Evolutionary conservation across 192 early-diverging fungal species (phyloP), one percentile per base, ranked within the genome.

Genomic region (Chytriomyces confervae): DNA sequence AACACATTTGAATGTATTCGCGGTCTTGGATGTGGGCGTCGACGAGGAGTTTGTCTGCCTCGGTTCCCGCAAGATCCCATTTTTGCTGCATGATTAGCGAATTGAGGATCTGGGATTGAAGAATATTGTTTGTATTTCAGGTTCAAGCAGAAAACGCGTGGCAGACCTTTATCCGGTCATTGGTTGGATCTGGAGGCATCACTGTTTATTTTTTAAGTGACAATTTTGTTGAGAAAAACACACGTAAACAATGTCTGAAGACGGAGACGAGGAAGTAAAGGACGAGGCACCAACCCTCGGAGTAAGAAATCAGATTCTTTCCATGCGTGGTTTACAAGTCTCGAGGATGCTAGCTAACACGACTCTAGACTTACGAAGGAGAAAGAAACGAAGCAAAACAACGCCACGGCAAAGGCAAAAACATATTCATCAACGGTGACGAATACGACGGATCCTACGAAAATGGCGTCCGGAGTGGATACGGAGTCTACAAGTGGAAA

Each of bases 371-470:
- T n/a, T 90, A 90, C 75, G 88, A 86, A 61, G 89, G 89, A 11
- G 86, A 87, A 48, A 73, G 89, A 46, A 86, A 88, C 76, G 86
- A 81, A 27, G 63, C 66, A 9, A 80, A 75, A 20, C 82, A 88
- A 57, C 74, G 89, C 43, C 89, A 90, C 78, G 89, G 89, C 16
- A 84, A 86, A 53, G 89, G 87, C 9, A 85, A 85, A 63, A 89
- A 84, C 69, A 80, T 78, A 10, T 90, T 90, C 73, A 80, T 85
- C 50, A 90, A 90, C 75, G 86, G 86, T 24, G 89, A 90, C 74
- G 77, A 83, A 23, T 89, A 86, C 80, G 81, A 84, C 18, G 88
- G 88, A 6, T 11, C 53, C 1, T 89, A 89, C 72, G 68, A 69
- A 20, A 75, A 53, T 71, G 88, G 88, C 61, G 66, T 66, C 36